These are phyloP conservation scores for Aspergillus piperis DNA, from an alignment of 2,329 filamentous ascomycete genomes.

Conservation along the genomic window DNA sequence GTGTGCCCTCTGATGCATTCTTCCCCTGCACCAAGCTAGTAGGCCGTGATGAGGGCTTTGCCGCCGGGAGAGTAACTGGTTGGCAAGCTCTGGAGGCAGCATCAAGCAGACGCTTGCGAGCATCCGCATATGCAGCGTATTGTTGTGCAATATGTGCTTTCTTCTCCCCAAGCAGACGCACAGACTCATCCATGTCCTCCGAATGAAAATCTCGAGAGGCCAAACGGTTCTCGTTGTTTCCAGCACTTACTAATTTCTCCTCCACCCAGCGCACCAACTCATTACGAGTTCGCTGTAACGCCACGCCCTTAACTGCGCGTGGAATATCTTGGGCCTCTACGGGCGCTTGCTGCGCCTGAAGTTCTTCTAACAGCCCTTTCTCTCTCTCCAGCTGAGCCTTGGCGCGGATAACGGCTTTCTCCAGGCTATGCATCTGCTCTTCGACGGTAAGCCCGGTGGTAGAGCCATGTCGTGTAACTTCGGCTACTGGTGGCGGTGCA, in stretches of 20 bases:
- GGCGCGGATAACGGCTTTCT: conserved; percentile 42
- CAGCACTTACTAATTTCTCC: conserved; percentile 46
- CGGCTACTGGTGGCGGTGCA: conserved; percentile 18
- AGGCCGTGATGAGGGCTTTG: conserved; percentile 23
- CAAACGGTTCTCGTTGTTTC: conserved; percentile 30
- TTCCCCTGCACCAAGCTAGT: conserved; percentile 16
- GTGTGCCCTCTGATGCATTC: conserved; percentile 14
- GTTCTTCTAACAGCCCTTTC: conserved; percentile 35
- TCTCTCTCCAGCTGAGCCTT: conserved; percentile 40
- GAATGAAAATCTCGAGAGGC: conserved; percentile 29
- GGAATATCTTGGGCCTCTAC: conserved; percentile 9
- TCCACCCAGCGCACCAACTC: conserved; percentile 56
- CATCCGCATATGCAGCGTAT: conserved; percentile 39
- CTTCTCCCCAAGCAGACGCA: conserved; percentile 32
- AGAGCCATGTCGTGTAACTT: conserved; percentile 12
- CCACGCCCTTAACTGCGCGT: conserved; percentile 31
- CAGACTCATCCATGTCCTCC: conserved; percentile 34
- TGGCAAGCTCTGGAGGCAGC: conserved; percentile 39
- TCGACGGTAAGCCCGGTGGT: conserved; percentile 29
- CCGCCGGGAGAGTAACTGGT: conserved; percentile 28
- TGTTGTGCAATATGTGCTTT: conserved; percentile 37
- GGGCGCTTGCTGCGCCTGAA: conserved; percentile 29
- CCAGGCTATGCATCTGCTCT: conserved; percentile 40
- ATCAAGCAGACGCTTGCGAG: conserved; percentile 39
- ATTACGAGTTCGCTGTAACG: conserved; percentile 49